Evolutionary conservation across 257 asterid species (phyloP).

Genomic region (Prunella vulgaris): DNA sequence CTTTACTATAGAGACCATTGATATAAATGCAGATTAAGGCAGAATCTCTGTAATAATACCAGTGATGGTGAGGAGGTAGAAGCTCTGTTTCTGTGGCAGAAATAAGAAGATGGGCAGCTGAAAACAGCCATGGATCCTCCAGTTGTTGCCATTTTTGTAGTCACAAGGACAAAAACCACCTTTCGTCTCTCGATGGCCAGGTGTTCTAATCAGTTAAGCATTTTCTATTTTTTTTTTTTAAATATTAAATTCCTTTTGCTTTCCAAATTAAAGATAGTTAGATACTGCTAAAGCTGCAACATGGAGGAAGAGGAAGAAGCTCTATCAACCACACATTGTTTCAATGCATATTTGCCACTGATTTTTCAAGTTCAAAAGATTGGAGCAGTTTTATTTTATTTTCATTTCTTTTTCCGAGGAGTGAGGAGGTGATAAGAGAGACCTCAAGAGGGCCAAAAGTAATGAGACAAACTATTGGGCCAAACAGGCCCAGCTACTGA

Average conservation of each 20-base stretch:
- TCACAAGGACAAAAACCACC: background rate
- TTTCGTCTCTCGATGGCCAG: background rate
- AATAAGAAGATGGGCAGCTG: conserved; percentile 37
- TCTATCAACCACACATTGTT: conserved; percentile 36
- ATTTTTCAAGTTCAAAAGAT: conserved; percentile 22
- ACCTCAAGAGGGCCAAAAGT: conserved; percentile 1
- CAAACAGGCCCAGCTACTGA: background rate
- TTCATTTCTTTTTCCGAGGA: background rate
- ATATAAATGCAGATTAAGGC: background rate
- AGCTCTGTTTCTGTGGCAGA: conserved; percentile 28
- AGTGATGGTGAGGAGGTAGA: conserved; percentile 22
- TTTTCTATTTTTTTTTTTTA: background rate
- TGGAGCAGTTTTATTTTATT: background rate
- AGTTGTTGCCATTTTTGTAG: conserved; percentile 32
- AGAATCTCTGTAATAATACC: conserved; percentile 15
- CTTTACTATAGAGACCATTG: too few species aligned
- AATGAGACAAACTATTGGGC: background rate
- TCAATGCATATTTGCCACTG: conserved; percentile 36
- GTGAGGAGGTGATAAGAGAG: background rate
- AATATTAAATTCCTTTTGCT: background rate
- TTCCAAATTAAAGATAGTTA: background rate
- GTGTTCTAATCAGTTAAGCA: conserved; percentile 15
- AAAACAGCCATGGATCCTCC: conserved; percentile 40
- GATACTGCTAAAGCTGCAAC: conserved; percentile 21
- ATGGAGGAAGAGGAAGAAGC: conserved; percentile 28